Evolutionary conservation across 164 flowering plant species (phyloP).

Genomic region (Chloranthus sessilifolius): DNA sequence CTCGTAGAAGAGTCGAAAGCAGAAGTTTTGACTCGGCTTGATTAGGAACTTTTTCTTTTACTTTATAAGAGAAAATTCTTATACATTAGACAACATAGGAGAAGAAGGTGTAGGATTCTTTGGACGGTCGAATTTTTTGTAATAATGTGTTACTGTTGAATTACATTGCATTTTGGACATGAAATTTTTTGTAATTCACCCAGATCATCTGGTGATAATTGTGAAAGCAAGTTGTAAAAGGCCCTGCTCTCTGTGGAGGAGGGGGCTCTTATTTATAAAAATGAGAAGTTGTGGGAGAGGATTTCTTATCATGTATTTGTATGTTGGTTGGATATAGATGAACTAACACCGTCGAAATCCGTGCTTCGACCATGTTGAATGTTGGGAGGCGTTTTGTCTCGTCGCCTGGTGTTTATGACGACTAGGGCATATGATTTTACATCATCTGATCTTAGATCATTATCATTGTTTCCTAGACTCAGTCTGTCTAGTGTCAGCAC

Average conservation of each 20-base stretch:
- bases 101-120: conserved; percentile 28
- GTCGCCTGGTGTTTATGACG: too few relatives aligned
- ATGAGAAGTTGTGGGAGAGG: too few relatives aligned
- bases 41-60: conserved; percentile 16
- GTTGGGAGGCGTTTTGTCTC: too few relatives aligned
- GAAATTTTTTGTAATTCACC: conserved; percentile 18
- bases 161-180: conserved; percentile 9
- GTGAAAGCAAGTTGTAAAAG: conserved; percentile 9
- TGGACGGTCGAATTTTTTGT: conserved; percentile 32
- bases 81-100: conserved; percentile 16
- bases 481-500: too few relatives aligned
- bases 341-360: too few relatives aligned
- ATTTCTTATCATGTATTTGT: too few relatives aligned
- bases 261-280: too few relatives aligned
- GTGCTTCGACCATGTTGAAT: too few relatives aligned
- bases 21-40: conserved; percentile 27
- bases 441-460: too few relatives aligned
- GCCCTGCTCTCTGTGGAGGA: conserved; percentile 6
- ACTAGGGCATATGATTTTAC: too few relatives aligned
- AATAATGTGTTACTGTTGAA: conserved; percentile 26
- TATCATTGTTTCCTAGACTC: too few relatives aligned
- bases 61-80: conserved; percentile 1
- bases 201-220: conserved; percentile 15
- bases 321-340: too few relatives aligned
- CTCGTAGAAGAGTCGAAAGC: conserved; percentile 26